These are phyloP conservation scores for Vigna mungo DNA, from an alignment of 306 rosid species.

Conservation along the genomic window DNA sequence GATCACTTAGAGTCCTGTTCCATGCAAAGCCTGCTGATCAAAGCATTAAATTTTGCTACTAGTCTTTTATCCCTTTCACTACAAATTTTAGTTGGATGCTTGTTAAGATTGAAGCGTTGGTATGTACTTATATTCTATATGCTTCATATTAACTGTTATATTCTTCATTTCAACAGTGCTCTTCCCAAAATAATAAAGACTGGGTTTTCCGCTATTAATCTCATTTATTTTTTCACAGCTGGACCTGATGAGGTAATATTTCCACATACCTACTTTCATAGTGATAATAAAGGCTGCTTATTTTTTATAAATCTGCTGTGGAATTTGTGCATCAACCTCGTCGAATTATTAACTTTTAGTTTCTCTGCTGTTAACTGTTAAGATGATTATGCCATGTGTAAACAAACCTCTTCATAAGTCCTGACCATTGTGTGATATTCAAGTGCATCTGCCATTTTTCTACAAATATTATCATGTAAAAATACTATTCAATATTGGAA, in stretches of 20 bases:
- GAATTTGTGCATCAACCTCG: neutral
- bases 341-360: neutral
- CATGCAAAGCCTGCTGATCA: neutral
- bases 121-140: conserved; percentile 14
- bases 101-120: conserved; percentile 17
- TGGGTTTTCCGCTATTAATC: conserved; percentile 96
- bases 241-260: conserved; percentile 95
- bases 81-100: neutral
- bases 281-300: conserved; percentile 5
- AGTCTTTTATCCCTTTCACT: neutral
- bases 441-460: conserved; percentile 1
- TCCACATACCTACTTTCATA: neutral
- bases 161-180: conserved; percentile 63
- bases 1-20: neutral
- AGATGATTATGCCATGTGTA: conserved; percentile 17
- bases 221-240: conserved; percentile 98
- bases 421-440: neutral
- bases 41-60: neutral
- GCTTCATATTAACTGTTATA: conserved; percentile 27
- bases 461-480: neutral
- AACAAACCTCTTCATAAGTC: neutral
- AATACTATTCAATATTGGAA: neutral
- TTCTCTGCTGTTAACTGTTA: conserved; percentile 1
- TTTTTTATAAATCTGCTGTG: neutral
- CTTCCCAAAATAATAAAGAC: conserved; percentile 97